Conservation (phyloP, 495 filamentous ascomycete species). For the Trichoderma orchidacearum region DNA sequence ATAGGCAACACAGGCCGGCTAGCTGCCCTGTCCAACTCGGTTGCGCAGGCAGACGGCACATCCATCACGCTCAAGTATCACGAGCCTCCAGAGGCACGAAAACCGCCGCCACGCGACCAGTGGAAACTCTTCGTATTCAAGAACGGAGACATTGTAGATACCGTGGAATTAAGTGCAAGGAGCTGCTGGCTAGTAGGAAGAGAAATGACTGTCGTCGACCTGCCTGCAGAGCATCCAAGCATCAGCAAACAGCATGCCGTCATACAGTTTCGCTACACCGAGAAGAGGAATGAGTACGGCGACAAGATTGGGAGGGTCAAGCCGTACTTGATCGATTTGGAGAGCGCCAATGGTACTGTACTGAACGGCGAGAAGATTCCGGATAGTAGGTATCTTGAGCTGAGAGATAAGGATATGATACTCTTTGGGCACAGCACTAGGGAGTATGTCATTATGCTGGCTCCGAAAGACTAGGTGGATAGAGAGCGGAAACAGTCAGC, state of each 20-base stretch:
- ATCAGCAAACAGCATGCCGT: constrained; percentile 91
- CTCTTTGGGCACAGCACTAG: constrained; percentile 76
- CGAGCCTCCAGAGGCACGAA: constrained; percentile 85
- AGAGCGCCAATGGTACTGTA: constrained; percentile 82
- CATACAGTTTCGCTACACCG: constrained; percentile 78
- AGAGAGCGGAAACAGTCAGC: neutral
- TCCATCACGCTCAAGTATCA: constrained; percentile 83
- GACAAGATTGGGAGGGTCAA: constrained; percentile 69
- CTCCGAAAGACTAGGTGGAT: constrained; percentile 10
- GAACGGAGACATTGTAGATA: constrained; percentile 61
- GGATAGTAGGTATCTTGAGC: constrained; percentile 66
- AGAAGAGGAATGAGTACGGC: constrained; percentile 74
- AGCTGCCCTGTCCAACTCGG: constrained; percentile 77
- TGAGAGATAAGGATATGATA: constrained; percentile 78
- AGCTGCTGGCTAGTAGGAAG: constrained; percentile 87
- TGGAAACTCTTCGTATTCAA: constrained; percentile 97
- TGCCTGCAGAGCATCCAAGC: constrained; percentile 78
- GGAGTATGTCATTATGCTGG: constrained; percentile 75
- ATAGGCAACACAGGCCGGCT: constrained; percentile 68
- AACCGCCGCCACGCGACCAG: constrained; percentile 59
- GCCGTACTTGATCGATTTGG: constrained; percentile 86
- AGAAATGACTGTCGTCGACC: constrained; percentile 66
- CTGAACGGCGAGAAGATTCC: constrained; percentile 67
- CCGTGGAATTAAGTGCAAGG: constrained; percentile 56
- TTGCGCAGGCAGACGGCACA: constrained; percentile 50